These are phyloP conservation scores for Mycothermus thermophilus DNA, from an alignment of 495 filamentous ascomycete genomes.

Conservation along the genomic window DNA sequence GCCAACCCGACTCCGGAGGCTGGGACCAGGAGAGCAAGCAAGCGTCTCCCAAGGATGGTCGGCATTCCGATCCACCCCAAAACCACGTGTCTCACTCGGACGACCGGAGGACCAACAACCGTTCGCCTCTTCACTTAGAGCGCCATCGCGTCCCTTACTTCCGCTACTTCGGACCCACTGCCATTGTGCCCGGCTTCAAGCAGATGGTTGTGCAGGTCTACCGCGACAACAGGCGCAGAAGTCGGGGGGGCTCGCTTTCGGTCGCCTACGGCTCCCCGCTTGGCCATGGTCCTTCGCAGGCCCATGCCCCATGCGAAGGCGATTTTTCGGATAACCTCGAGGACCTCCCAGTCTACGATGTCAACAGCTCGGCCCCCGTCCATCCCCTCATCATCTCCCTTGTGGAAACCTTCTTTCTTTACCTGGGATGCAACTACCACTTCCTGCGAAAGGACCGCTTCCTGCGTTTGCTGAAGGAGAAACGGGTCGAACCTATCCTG, in stretches of 20 bases:
- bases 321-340: conserved; percentile 41
- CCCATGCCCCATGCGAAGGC: conserved; percentile 22
- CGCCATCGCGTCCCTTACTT: conserved; percentile 66
- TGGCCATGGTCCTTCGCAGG: conserved; percentile 5
- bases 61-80: conserved; percentile 13
- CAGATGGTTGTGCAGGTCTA: conserved; percentile 74
- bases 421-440: conserved; percentile 70
- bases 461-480: conserved; percentile 55
- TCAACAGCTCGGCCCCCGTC: conserved; percentile 48
- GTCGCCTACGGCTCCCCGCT: conserved; percentile 22
- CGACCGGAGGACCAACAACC: conserved; percentile 26
- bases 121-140: conserved; percentile 30
- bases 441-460: conserved; percentile 61
- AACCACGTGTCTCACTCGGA: conserved; percentile 27
- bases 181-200: conserved; percentile 84
- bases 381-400: conserved; percentile 60
- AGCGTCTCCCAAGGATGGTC: conserved; percentile 10
- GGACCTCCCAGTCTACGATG: conserved; percentile 68
- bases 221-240: conserved; percentile 33
- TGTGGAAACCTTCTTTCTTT: conserved; percentile 60
- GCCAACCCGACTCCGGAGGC: conserved; percentile 9
- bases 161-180: conserved; percentile 75
- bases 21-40: conserved; percentile 18
- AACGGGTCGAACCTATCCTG: conserved; percentile 70
- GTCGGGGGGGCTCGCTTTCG: conserved; percentile 28